These are phyloP conservation scores for Boletus mariae DNA, from an alignment of 1,284 basidiomycete genomes.

Conservation along the genomic window DNA sequence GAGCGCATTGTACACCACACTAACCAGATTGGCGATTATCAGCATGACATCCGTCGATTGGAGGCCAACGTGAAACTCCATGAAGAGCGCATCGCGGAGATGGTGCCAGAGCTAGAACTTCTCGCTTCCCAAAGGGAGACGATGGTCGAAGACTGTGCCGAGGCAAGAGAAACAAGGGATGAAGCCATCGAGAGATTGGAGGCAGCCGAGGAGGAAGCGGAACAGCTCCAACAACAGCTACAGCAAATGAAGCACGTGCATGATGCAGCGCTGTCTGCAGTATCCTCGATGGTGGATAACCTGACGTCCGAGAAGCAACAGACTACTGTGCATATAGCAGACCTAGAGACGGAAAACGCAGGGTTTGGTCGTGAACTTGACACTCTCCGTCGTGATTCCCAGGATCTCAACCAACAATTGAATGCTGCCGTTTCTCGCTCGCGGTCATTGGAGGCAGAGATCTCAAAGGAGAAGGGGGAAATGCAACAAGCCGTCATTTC, in stretches of 20 bases:
- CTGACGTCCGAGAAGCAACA: slow-evolving; percentile 17
- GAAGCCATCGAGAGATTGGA: slow-evolving; percentile 46
- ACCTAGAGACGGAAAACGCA: slow-evolving; percentile 18
- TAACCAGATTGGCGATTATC: slow-evolving; percentile 68
- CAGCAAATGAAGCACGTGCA: slow-evolving; percentile 6
- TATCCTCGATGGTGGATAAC: slow-evolving; percentile 13
- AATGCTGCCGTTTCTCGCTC: slow-evolving; percentile 5
- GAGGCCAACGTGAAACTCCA: slow-evolving; percentile 68
- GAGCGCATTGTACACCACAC: slow-evolving; percentile 55
- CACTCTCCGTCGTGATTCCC: slow-evolving; percentile 9
- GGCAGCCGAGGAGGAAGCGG: slow-evolving; percentile 46
- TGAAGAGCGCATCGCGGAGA: slow-evolving; percentile 66
- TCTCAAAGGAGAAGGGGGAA: slow-evolving; percentile 13
- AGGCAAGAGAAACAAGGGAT: slow-evolving; percentile 66
- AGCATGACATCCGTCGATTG: slow-evolving; percentile 68
- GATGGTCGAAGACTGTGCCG: slow-evolving; percentile 77
- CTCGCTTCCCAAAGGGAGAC: slow-evolving; percentile 62
- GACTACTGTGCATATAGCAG: slow-evolving; percentile 9
- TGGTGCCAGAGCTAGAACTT: slow-evolving; percentile 63
- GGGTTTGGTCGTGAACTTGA: slow-evolving; percentile 16
- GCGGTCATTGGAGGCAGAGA: slow-evolving; percentile 10
- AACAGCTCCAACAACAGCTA: slow-evolving; percentile 49
- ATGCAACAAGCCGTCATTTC: slow-evolving; percentile 30
- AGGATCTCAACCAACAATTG: slow-evolving; percentile 13
- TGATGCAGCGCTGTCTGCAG: slow-evolving; percentile 20